Evolutionary conservation across 1,139 yeast genomes (phyloP).

Genomic region (Candida freyschussii): DNA sequence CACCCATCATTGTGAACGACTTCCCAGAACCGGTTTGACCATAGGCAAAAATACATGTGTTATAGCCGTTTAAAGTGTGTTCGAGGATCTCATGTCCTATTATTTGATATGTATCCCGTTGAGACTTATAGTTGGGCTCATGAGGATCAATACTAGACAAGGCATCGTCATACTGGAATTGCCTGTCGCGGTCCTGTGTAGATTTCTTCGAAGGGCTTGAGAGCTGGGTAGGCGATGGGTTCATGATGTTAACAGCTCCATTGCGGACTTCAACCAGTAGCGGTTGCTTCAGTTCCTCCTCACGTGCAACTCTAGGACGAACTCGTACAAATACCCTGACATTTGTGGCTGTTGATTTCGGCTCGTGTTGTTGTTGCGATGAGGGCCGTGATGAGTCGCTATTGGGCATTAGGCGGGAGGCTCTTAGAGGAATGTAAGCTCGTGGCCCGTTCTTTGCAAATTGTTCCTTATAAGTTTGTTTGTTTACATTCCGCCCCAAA

Average conservation of each 20-base stretch:
- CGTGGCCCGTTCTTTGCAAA: too few species aligned
- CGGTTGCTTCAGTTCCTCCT: conserved; percentile 19
- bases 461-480: too few species aligned
- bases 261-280: conserved; percentile 32
- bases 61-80: conserved; percentile 64
- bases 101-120: conserved; percentile 43
- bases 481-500: too few species aligned
- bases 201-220: conserved; percentile 13
- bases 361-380: too few species aligned
- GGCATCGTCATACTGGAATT: conserved; percentile 52
- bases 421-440: too few species aligned
- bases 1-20: conserved; percentile 82
- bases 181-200: conserved; percentile 25
- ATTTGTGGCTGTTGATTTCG: too few species aligned
- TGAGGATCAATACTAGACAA: conserved; percentile 49
- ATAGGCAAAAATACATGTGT: conserved; percentile 71
- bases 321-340: conserved; percentile 45
- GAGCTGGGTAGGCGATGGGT: conserved; percentile 9
- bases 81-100: conserved; percentile 57
- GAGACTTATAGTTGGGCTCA: conserved; percentile 40
- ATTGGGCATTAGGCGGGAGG: too few species aligned
- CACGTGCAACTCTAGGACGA: conserved; percentile 40
- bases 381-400: too few species aligned
- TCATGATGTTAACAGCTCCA: conserved; percentile 19
- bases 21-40: conserved; percentile 91